Evolutionary conservation across 2,329 filamentous ascomycete species (phyloP).

Genomic region (Fusarium lyarnte): DNA sequence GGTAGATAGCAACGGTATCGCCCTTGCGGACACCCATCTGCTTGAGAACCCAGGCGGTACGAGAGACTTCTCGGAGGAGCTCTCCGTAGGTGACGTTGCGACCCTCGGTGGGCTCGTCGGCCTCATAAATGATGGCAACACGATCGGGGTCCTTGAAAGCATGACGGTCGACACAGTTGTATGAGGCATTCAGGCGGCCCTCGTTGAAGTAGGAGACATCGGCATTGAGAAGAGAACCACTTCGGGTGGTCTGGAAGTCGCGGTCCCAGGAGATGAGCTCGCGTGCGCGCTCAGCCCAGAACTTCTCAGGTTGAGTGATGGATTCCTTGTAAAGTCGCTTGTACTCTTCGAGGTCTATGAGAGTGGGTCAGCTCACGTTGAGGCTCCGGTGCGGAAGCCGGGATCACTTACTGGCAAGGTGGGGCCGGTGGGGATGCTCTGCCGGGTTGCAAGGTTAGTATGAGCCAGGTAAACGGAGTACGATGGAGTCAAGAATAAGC

Average conservation of each 20-base stretch:
- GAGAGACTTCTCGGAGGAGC: slow-evolving; percentile 90
- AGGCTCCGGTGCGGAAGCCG: slow-evolving; percentile 36
- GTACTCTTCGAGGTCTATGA: slow-evolving; percentile 71
- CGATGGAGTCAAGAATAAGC: slow-evolving; percentile 19
- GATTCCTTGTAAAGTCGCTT: slow-evolving; percentile 80
- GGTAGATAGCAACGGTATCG: slow-evolving; percentile 95
- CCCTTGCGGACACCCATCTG: slow-evolving; percentile 97
- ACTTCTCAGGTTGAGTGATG: slow-evolving; percentile 86
- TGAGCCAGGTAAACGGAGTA: slow-evolving; percentile 24
- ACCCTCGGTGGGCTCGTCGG: slow-evolving; percentile 87
- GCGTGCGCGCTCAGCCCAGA: slow-evolving; percentile 87
- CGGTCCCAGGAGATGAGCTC: slow-evolving; percentile 90
- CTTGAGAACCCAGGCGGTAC: slow-evolving; percentile 86
- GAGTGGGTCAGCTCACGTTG: slow-evolving; percentile 39
- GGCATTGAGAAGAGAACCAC: slow-evolving; percentile 78
- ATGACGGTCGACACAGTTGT: slow-evolving; percentile 97
- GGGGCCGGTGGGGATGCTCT: slow-evolving; percentile 77
- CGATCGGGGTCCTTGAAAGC: slow-evolving; percentile 94
- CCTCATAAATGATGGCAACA: slow-evolving; percentile 98
- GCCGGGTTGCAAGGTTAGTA: slow-evolving; percentile 51
- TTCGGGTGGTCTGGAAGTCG: slow-evolving; percentile 90
- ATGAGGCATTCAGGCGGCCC: slow-evolving; percentile 92
- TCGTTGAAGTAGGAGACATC: slow-evolving; percentile 96
- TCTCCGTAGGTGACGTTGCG: slow-evolving; percentile 93
- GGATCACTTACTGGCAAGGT: slow-evolving; percentile 66